Conservation (phyloP, 768 basidiomycete species). For the Boletus eberwhitei region DNA sequence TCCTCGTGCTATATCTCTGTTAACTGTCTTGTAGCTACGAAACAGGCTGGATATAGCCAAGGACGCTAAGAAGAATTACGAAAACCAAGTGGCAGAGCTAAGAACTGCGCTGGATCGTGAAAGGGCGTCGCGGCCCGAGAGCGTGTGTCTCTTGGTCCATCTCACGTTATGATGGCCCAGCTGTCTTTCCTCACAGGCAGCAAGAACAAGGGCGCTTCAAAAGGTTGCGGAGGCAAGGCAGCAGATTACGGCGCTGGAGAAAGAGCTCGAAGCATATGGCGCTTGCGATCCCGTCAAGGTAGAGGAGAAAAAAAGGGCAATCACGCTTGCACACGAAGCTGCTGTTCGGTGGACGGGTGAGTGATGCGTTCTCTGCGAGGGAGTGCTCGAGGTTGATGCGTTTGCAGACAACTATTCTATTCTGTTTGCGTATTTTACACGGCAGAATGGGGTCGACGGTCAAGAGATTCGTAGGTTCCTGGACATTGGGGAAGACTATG, state of each 20-base stretch:
- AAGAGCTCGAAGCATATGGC: slow-evolving; percentile 74
- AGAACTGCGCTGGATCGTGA: slow-evolving; percentile 47
- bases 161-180: not conserved
- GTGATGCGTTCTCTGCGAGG: slow-evolving; percentile 20
- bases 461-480: slow-evolving; percentile 67
- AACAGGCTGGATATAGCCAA: slow-evolving; percentile 49
- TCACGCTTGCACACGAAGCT: slow-evolving; percentile 78
- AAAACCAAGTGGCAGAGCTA: slow-evolving; percentile 50
- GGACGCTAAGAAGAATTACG: slow-evolving; percentile 41
- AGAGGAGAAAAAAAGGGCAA: slow-evolving; percentile 71
- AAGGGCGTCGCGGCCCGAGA: slow-evolving; percentile 51
- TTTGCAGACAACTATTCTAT: slow-evolving; percentile 65
- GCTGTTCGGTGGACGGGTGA: slow-evolving; percentile 86
- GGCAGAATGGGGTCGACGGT: slow-evolving; percentile 54
- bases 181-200: slow-evolving; percentile 40
- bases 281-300: slow-evolving; percentile 82
- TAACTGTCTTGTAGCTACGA: slow-evolving; percentile 46
- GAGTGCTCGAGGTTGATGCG: not conserved
- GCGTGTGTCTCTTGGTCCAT: slow-evolving; percentile 37
- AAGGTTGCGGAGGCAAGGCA: slow-evolving; percentile 47
- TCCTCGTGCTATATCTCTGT: not conserved
- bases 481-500: slow-evolving; percentile 69
- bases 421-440: slow-evolving; percentile 61
- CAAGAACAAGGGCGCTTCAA: slow-evolving; percentile 51
- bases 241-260: slow-evolving; percentile 49